These are phyloP conservation scores for Macrolepiota fuliginosa DNA, from an alignment of 768 basidiomycete species.

Conservation along the genomic window DNA sequence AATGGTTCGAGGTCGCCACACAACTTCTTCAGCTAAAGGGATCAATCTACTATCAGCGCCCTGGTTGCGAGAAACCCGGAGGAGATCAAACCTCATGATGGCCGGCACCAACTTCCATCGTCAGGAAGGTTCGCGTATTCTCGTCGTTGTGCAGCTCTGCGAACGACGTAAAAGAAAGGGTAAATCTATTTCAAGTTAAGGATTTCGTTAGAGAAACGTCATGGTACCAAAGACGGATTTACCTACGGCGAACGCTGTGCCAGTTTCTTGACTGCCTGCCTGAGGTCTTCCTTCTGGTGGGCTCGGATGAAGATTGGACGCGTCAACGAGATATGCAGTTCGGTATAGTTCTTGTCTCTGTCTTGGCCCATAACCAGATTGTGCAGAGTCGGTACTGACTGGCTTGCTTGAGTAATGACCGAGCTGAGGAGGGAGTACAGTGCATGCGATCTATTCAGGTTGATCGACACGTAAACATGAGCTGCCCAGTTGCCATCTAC, in stretches of 20 bases:
- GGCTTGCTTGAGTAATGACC: constrained; percentile 42
- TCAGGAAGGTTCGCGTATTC: constrained; percentile 75
- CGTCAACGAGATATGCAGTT: constrained; percentile 85
- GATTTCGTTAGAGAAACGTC: neutral
- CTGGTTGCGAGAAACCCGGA: neutral
- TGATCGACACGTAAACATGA: constrained; percentile 72
- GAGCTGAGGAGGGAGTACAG: constrained; percentile 47
- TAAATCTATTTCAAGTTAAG: constrained; percentile 49
- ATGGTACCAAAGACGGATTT: neutral
- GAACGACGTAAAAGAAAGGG: constrained; percentile 69
- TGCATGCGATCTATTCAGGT: constrained; percentile 37
- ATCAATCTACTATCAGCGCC: neutral
- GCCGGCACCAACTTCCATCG: constrained; percentile 82
- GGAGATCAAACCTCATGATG: constrained; percentile 57
- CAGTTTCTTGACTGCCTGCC: constrained; percentile 51
- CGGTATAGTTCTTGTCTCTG: constrained; percentile 33
- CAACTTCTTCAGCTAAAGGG: constrained; percentile 55
- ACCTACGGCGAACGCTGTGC: constrained; percentile 51
- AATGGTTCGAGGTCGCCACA: constrained; percentile 55
- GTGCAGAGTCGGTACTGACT: constrained; percentile 41
- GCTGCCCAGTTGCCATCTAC: constrained; percentile 85
- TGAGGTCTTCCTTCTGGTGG: constrained; percentile 77
- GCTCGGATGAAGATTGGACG: constrained; percentile 77
- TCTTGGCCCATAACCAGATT: constrained; percentile 18
- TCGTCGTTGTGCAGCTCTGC: constrained; percentile 79